Evolutionary conservation across 768 basidiomycete genomes (phyloP).

Genomic region (Termitomyces sp.): DNA sequence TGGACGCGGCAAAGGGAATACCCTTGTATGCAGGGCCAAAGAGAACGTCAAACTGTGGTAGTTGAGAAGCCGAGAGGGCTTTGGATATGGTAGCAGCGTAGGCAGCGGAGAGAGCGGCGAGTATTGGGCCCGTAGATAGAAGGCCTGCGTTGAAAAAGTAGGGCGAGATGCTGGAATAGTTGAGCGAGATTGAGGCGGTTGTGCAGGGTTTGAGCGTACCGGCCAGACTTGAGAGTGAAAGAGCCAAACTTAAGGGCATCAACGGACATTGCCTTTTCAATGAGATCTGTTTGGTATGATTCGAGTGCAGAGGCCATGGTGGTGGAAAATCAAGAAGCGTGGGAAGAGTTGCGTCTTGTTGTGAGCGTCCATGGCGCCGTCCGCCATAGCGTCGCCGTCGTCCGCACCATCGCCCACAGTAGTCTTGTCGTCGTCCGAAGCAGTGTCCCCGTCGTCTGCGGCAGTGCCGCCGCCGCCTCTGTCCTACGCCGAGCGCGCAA

Average conservation of each 20-base stretch:
- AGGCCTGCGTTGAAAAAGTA: slow-evolving; percentile 98
- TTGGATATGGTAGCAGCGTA: slow-evolving; percentile 78
- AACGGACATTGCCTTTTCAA: slow-evolving; percentile 62
- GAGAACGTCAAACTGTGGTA: slow-evolving; percentile 70
- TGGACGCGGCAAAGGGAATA: slow-evolving; percentile 87
- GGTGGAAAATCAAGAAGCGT: not conserved
- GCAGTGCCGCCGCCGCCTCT: slow-evolving; percentile 28
- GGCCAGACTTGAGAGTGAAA: slow-evolving; percentile 93
- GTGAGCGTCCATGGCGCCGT: slow-evolving; percentile 2
- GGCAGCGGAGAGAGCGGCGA: slow-evolving; percentile 72
- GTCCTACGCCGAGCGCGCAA: slow-evolving; percentile 58
- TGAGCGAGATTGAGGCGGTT: not conserved
- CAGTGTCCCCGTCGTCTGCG: not conserved
- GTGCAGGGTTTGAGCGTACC: slow-evolving; percentile 47
- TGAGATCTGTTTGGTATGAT: slow-evolving; percentile 60
- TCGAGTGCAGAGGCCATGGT: slow-evolving; percentile 33
- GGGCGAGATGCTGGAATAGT: slow-evolving; percentile 64
- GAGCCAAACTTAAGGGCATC: slow-evolving; percentile 86
- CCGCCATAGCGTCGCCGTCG: slow-evolving; percentile 15
- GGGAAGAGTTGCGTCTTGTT: not conserved
- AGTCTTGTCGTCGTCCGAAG: slow-evolving; percentile 14
- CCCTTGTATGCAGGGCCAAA: slow-evolving; percentile 99
- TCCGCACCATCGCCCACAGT: slow-evolving; percentile 24
- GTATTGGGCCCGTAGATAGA: slow-evolving; percentile 78
- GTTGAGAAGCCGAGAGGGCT: slow-evolving; percentile 33